Evolutionary conservation across 805 yeast genomes (phyloP).

Genomic region (Starmerella stigmatis): DNA sequence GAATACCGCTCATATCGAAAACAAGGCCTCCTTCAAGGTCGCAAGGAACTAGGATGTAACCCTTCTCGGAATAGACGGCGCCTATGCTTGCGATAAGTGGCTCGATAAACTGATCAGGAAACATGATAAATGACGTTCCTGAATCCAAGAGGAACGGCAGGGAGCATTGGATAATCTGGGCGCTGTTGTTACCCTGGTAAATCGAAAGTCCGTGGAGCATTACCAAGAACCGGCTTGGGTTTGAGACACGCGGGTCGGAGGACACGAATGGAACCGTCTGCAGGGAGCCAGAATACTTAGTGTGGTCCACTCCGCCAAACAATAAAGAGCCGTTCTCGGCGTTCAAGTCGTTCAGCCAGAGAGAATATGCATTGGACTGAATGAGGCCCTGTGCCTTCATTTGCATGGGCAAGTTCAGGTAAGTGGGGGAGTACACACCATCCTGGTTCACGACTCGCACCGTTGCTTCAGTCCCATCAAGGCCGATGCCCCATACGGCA

Average conservation of each 20-base stretch:
- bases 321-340: slow-evolving; percentile 32
- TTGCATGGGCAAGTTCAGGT: slow-evolving; percentile 30
- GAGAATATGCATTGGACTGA: slow-evolving; percentile 36
- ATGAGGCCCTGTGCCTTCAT: slow-evolving; percentile 37
- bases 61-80: slow-evolving; percentile 33
- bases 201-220: slow-evolving; percentile 16
- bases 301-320: slow-evolving; percentile 39
- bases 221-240: slow-evolving; percentile 17
- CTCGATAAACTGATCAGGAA: slow-evolving; percentile 32
- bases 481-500: slow-evolving; percentile 41
- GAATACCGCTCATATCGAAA: slow-evolving; percentile 44
- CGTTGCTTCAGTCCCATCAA: slow-evolving; percentile 29
- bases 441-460: slow-evolving; percentile 23
- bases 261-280: slow-evolving; percentile 30
- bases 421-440: slow-evolving; percentile 22
- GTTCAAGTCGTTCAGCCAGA: slow-evolving; percentile 35
- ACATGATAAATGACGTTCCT: slow-evolving; percentile 41
- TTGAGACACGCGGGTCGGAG: slow-evolving; percentile 10
- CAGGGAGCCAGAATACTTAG: slow-evolving; percentile 35
- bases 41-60: slow-evolving; percentile 37
- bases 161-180: slow-evolving; percentile 9
- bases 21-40: slow-evolving; percentile 27
- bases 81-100: slow-evolving; percentile 32
- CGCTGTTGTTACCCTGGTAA: slow-evolving; percentile 13
- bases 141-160: slow-evolving; percentile 41